Base-by-base conservation (phyloP, 768 basidiomycete species). In the Agaricus blazei region DNA sequence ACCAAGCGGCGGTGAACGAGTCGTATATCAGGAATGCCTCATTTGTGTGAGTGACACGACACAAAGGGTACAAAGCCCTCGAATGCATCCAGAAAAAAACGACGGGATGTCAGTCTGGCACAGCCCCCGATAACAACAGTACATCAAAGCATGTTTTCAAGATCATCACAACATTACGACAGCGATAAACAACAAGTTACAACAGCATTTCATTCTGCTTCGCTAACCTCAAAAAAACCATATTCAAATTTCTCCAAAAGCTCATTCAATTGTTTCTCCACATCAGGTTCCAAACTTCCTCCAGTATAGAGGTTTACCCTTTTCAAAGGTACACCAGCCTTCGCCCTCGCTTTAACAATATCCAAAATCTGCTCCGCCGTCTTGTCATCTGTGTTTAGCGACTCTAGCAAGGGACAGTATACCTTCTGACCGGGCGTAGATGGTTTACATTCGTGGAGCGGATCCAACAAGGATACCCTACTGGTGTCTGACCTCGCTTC, bases 141-240 rank as follows among this genome's bases (percentile, higher is more conserved):
- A 44, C 34, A 28, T 9, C 34, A 6, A 34, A 11, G 19, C 19
- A 19, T 19, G 19, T 19, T 19, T 19, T 19, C 19, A 19, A 19
- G 19, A 19, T 19, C 19, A 19, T 19, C 19, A 19, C 19, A 19
- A 19, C 19, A 19, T 19, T 19, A 31, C 31, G 31, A 31, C 31
- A 31, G 9, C 9, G 31, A 31, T 31, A 31, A 31, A 9, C 9
- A 4, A 31, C 9, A 31, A 31, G 31, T 19, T 31, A 9, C 4
- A 31, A 34, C 34, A 3, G 2, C 3, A 8, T 19, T 1, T 34
- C 34, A 34, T 3, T 34, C 62, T 37, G 66, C 70, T 19, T 71
- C 72, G 34, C 76, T 77, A 27, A 68, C 71, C 48, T 81, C 84
- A 29, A 82, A 83, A 34, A 80, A 75, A 55, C 82, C 83, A 58